Evolutionary conservation across 2,329 filamentous ascomycete species (phyloP), one percentile per base, ranked within the genome.

Genomic region (Phoma sp.): DNA sequence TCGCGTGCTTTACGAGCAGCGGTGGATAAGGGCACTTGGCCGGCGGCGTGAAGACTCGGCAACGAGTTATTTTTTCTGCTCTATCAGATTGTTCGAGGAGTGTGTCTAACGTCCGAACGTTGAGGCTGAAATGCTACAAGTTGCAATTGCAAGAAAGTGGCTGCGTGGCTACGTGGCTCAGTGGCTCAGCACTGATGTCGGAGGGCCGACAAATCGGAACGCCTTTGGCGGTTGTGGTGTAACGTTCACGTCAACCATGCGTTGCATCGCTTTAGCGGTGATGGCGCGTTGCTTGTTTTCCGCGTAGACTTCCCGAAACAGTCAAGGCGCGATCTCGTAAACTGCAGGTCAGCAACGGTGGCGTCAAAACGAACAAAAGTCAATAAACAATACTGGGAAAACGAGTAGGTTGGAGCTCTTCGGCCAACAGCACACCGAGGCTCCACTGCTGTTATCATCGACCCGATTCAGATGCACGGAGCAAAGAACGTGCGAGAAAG

Each of bases 341-440:
- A n/a, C 56, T 63, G 66, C 63, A 62, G 32, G 61, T 64, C 57
- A 67, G 60, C 56, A 67, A 56, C 46, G 43, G 59, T 62, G 61
- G 59, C 61, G 64, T 47, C 48, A 28, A 26, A 15, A 29, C 42
- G 33, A 47, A 34, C 29, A 52, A 48, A 25, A 47, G 38, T 20
- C 57, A 50, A 55, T 53, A 47, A 36, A 18, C 57, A 50, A 55
- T 53, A 47, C 48, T 47, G 43, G 54, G 40, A 39, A 53, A 40
- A 59, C 46, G 47, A 60, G 38, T 10, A 29, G 36, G 39, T 45
- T 40, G 42, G 53, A 48, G 11, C 28, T 42, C 36, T 49, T 45
- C 15, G 32, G 30, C 28, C 20, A n/a, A 38, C 38, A 37, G 26
- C 32, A 26, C 32, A 53, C 45, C 39, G 47, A 60, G 34, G 30